Percentiles rank a stretch among this genome's conserved stretches.
Conservation (phyloP, 352 stramenopile genomes). For the Discostella stelligera region DNA sequence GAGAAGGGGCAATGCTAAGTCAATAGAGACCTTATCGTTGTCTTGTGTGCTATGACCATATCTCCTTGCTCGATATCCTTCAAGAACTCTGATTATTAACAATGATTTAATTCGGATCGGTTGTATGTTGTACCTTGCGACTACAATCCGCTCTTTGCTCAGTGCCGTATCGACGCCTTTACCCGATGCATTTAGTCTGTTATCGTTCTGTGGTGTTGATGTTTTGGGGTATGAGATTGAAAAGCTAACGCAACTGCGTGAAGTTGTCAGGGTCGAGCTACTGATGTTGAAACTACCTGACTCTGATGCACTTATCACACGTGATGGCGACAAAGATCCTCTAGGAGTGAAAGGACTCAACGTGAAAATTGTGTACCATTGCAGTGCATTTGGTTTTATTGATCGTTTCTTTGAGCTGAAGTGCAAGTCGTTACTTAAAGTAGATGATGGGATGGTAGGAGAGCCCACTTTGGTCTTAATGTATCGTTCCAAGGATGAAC, state of each 20-base stretch:
- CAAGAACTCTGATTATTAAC: conserved; percentile 71
- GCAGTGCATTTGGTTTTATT: conserved; percentile 73
- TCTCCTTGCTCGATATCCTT: conserved; percentile 71
- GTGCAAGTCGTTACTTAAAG: conserved; percentile 52
- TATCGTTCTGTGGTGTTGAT: conserved; percentile 7
- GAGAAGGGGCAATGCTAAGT: conserved; percentile 63
- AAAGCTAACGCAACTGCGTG: conserved; percentile 16
- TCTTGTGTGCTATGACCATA: conserved; percentile 74
- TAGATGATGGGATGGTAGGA: conserved; percentile 21
- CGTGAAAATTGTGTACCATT: conserved; percentile 76
- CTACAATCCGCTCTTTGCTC: conserved; percentile 35
- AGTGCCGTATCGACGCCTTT: conserved; percentile 17
- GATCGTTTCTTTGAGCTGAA: conserved; percentile 64
- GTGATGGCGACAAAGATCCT: conserved; percentile 18
- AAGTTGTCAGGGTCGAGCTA: conserved; percentile 18
- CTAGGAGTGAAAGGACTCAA: conserved; percentile 62
- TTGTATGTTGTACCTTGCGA: conserved; percentile 58
- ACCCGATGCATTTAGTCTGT: not conserved
- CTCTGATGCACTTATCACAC: conserved; percentile 12
- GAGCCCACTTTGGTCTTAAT: conserved; percentile 50
- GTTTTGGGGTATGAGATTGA: conserved; percentile 4
- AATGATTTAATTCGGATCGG: conserved; percentile 77
- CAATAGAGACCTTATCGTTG: conserved; percentile 74
- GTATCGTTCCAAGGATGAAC: conserved; percentile 50
- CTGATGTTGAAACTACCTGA: conserved; percentile 19